Evolutionary conservation across 352 stramenopile genomes (phyloP).

Genomic region (Aphanomyces invadans): DNA sequence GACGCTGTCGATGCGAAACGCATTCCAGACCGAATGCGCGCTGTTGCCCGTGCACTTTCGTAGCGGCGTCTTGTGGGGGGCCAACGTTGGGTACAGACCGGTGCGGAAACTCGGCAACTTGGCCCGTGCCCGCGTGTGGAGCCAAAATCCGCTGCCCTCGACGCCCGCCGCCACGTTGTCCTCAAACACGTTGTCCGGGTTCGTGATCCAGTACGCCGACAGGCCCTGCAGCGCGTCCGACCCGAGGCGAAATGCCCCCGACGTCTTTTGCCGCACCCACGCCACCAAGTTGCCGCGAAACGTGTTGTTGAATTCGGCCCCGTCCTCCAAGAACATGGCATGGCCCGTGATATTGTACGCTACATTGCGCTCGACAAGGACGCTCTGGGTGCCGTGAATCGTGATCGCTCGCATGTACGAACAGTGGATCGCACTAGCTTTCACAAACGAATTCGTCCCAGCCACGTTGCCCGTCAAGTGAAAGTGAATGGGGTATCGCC

Average conservation of each 20-base stretch:
- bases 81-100: constrained; percentile 28
- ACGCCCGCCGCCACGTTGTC: constrained; percentile 38
- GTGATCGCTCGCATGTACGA: constrained; percentile 38
- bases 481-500: constrained; percentile 44
- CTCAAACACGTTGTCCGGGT: constrained; percentile 41
- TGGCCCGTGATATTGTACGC: constrained; percentile 43
- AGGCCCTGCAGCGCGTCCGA: constrained; percentile 28
- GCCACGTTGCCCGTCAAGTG: constrained; percentile 32
- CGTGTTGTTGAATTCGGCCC: constrained; percentile 44
- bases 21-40: constrained; percentile 29
- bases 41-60: constrained; percentile 29
- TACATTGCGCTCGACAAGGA: constrained; percentile 38
- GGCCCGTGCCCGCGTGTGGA: constrained; percentile 33
- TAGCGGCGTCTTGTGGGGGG: constrained; percentile 30
- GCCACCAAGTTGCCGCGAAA: constrained; percentile 47
- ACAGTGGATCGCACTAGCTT: constrained; percentile 35
- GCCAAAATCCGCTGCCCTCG: constrained; percentile 42
- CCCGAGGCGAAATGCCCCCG: constrained; percentile 25
- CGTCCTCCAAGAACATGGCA: constrained; percentile 52
- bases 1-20: constrained; percentile 33
- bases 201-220: constrained; percentile 44
- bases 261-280: constrained; percentile 33
- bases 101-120: constrained; percentile 30
- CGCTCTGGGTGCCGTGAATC: constrained; percentile 43
- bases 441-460: constrained; percentile 30